Conservation (phyloP, 495 filamentous ascomycete genomes). For the Aspergillus coremiiformis region DNA sequence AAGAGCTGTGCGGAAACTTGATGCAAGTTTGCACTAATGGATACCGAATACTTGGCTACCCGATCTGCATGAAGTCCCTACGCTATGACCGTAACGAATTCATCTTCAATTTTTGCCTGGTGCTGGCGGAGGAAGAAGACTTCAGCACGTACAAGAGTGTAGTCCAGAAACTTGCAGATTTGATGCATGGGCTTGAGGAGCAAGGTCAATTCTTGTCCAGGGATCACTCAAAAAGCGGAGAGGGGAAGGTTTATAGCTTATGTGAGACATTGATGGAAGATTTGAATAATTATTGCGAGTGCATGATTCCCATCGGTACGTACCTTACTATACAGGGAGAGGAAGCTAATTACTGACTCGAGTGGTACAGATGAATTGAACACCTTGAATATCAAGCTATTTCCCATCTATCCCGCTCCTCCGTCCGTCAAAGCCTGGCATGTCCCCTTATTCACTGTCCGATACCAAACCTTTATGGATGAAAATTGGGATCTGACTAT, state of each 20-base stretch:
- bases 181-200: constrained; percentile 83
- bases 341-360: constrained; percentile 7
- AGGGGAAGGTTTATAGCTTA: constrained; percentile 65
- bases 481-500: constrained; percentile 90
- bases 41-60: constrained; percentile 79
- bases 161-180: constrained; percentile 71
- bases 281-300: constrained; percentile 93
- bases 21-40: constrained; percentile 71
- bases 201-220: constrained; percentile 65
- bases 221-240: constrained; percentile 40
- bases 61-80: constrained; percentile 71
- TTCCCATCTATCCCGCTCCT: constrained; percentile 72
- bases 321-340: background rate
- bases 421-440: constrained; percentile 75
- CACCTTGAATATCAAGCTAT: constrained; percentile 93
- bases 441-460: constrained; percentile 83
- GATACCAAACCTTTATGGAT: constrained; percentile 66
- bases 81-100: constrained; percentile 88
- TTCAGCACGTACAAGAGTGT: constrained; percentile 69
- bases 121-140: constrained; percentile 65
- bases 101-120: constrained; percentile 94
- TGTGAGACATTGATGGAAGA: constrained; percentile 92
- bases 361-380: constrained; percentile 67
- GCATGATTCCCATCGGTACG: constrained; percentile 89
- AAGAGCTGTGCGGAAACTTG: constrained; percentile 77